Conservation (phyloP, 805 yeast genomes). For the Lipomyces orientalis region DNA sequence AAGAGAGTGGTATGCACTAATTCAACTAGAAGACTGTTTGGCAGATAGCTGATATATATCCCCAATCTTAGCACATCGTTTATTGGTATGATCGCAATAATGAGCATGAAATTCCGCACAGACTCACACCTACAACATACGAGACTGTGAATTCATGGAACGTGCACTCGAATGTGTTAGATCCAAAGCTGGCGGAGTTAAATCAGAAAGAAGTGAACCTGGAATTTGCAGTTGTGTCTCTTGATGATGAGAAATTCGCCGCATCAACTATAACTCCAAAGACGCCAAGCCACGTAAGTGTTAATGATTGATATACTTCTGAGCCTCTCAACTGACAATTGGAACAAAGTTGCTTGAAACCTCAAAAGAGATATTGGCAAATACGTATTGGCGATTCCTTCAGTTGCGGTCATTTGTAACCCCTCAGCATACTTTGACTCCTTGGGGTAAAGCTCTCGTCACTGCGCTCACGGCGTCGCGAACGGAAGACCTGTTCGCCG, state of each 20-base stretch:
- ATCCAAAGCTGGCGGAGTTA: conserved; percentile 40
- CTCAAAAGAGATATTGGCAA: conserved; percentile 20
- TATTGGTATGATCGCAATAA: conserved; percentile 59
- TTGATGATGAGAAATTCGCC: conserved; percentile 46
- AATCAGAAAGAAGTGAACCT: conserved; percentile 41
- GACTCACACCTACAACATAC: conserved; percentile 60
- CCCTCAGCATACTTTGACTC: conserved; percentile 33
- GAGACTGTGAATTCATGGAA: conserved; percentile 48
- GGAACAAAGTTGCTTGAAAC: conserved; percentile 7
- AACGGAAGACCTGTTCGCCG: conserved; percentile 44
- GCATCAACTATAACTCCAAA: conserved; percentile 37
- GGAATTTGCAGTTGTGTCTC: conserved; percentile 42
- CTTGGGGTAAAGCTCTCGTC: conserved; percentile 58
- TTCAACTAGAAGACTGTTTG: not conserved
- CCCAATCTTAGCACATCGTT: conserved; percentile 45
- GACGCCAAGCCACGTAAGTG: conserved; percentile 4
- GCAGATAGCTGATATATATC: not conserved
- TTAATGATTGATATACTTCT: not conserved
- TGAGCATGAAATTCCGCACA: conserved; percentile 54
- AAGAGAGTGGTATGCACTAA: conserved; percentile 21
- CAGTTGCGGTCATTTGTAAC: conserved; percentile 36
- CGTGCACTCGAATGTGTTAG: conserved; percentile 40
- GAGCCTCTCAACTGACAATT: not conserved
- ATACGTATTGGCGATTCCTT: conserved; percentile 26
- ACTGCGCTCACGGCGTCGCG: conserved; percentile 50